A percentile compares a stretch with the other conserved stretches of the same genome.
Conservation (phyloP, 306 rosid genomes). For the Abrus pulchellus region DNA sequence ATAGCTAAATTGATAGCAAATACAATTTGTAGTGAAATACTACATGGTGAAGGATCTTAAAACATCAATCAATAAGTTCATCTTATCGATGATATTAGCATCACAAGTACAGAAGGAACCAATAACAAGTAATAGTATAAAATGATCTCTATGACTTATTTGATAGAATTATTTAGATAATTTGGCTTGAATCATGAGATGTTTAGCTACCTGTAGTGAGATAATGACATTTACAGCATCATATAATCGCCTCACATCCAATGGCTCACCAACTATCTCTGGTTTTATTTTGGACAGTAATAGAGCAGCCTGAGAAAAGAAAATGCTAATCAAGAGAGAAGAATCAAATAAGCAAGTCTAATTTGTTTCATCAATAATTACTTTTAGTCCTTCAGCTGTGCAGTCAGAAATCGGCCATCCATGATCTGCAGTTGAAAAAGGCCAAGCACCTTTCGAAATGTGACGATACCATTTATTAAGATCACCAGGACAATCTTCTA, state of each 20-base stretch:
- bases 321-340: constrained; percentile 30
- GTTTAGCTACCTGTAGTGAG: constrained; percentile 79
- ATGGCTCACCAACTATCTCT: constrained; percentile 76
- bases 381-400: constrained; percentile 93
- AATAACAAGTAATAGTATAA: constrained; percentile 9
- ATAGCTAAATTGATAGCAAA: constrained; percentile 5
- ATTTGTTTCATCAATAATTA: constrained; percentile 44
- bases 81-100: constrained; percentile 13
- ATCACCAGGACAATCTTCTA: constrained; percentile 79
- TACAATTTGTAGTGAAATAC: constrained; percentile 10
- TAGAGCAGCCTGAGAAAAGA: constrained; percentile 71
- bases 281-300: constrained; percentile 71
- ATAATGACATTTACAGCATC: constrained; percentile 86
- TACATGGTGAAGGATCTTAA: background rate
- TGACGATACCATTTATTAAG: constrained; percentile 85
- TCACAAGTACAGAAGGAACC: background rate
- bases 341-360: constrained; percentile 34
- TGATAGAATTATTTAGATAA: constrained; percentile 31
- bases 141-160: constrained; percentile 27
- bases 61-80: constrained; percentile 1
- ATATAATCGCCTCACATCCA: constrained; percentile 60
- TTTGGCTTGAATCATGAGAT: constrained; percentile 28
- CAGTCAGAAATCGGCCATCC: constrained; percentile 99
- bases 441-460: constrained; percentile 97
- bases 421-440: constrained; percentile 87